Evolutionary conservation across 2,329 filamentous ascomycete genomes (phyloP).

Genomic region (Hypoxylon sp.): DNA sequence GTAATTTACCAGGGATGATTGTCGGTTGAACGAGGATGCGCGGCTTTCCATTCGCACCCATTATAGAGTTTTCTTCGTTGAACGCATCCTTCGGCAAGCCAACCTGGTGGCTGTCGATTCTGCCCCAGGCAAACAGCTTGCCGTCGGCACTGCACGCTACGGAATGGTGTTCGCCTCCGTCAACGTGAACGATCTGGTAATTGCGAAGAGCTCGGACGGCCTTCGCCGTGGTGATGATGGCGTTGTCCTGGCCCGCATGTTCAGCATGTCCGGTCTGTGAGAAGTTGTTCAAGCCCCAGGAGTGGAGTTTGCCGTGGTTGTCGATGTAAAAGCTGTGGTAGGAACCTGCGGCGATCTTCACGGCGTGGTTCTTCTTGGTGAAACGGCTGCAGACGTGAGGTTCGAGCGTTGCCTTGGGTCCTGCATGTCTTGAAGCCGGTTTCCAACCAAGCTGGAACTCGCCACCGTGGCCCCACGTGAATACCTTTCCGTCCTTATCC

Average conservation of each 20-base stretch:
- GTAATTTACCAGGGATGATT: background rate
- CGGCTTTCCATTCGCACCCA: background rate
- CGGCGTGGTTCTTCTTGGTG: slow-evolving; percentile 54
- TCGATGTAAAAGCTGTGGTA: slow-evolving; percentile 77
- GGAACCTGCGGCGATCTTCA: slow-evolving; percentile 67
- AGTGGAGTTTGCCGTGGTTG: slow-evolving; percentile 72
- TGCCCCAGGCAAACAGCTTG: slow-evolving; percentile 57
- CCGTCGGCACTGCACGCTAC: slow-evolving; percentile 56
- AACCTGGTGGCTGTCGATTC: slow-evolving; percentile 26
- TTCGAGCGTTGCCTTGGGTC: slow-evolving; percentile 44
- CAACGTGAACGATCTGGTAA: slow-evolving; percentile 72
- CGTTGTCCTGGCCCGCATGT: slow-evolving; percentile 67
- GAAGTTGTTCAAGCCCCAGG: slow-evolving; percentile 77
- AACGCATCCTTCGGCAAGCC: background rate
- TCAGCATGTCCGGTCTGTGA: slow-evolving; percentile 73
- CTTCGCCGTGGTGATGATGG: slow-evolving; percentile 51
- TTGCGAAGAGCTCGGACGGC: slow-evolving; percentile 63
- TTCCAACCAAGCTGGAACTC: slow-evolving; percentile 75
- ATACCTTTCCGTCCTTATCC: slow-evolving; percentile 74
- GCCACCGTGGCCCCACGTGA: slow-evolving; percentile 83
- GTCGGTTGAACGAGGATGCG: background rate
- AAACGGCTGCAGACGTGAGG: slow-evolving; percentile 50
- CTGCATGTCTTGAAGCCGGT: slow-evolving; percentile 51
- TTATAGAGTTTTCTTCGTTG: background rate
- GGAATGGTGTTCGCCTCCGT: slow-evolving; percentile 76